These are phyloP conservation scores for Candida coquimbonensis DNA, from an alignment of 805 yeast genomes.

Conservation along the genomic window DNA sequence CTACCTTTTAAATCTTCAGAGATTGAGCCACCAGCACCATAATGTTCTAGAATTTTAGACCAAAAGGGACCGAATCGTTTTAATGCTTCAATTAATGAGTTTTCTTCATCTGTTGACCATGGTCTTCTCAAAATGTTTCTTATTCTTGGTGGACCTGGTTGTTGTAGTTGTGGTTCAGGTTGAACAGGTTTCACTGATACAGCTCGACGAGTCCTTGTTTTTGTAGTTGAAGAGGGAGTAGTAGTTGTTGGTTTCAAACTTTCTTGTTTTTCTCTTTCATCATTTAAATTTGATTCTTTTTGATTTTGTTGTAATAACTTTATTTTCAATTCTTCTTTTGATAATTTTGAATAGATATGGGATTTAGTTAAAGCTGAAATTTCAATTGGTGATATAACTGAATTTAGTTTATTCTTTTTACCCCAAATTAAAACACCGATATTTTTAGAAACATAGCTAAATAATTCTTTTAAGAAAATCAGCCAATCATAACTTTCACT, in stretches of 20 bases:
- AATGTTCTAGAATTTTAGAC: slow-evolving; percentile 83
- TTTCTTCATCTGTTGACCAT: slow-evolving; percentile 89
- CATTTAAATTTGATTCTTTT: slow-evolving; percentile 10
- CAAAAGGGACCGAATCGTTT: slow-evolving; percentile 85
- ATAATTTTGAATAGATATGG: slow-evolving; percentile 5
- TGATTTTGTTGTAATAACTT: slow-evolving; percentile 12
- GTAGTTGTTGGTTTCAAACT: slow-evolving; percentile 5
- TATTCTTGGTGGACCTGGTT: slow-evolving; percentile 16
- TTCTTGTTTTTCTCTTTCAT: slow-evolving; percentile 11
- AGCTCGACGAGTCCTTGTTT: neutral
- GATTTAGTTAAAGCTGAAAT: neutral
- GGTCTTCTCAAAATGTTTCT: slow-evolving; percentile 44
- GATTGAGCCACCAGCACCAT: slow-evolving; percentile 88
- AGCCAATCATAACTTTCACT: slow-evolving; percentile 81
- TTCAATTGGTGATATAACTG: slow-evolving; percentile 9
- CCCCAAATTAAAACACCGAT: slow-evolving; percentile 73
- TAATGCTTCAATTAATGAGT: slow-evolving; percentile 73
- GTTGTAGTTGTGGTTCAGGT: neutral
- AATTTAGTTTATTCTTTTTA: slow-evolving; percentile 31
- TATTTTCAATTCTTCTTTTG: slow-evolving; percentile 17
- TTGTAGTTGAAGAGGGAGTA: neutral
- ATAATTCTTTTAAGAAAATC: slow-evolving; percentile 67
- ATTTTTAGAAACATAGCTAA: slow-evolving; percentile 71
- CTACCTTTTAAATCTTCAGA: slow-evolving; percentile 81
- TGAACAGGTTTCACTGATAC: neutral